Conservation (phyloP, 257 asterid species). For the Solanum lignicaule region DNA sequence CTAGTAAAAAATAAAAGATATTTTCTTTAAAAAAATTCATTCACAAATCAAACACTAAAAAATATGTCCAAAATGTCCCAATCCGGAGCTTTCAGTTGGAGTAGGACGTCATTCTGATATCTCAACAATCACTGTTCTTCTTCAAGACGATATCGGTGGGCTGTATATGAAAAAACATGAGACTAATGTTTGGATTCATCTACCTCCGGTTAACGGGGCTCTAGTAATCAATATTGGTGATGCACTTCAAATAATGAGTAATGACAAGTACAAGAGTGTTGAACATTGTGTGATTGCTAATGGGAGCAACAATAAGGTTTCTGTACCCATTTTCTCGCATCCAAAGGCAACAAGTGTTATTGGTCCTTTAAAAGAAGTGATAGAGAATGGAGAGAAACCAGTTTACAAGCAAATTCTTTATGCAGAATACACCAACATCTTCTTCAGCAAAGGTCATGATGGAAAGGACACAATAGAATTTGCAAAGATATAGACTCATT, state of each 20-base stretch:
- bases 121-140: slow-evolving; percentile 11
- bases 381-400: slow-evolving; percentile 8
- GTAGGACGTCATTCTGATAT: slow-evolving; percentile 24
- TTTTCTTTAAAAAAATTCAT: no score
- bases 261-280: slow-evolving; percentile 15
- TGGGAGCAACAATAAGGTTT: slow-evolving; percentile 10
- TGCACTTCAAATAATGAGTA: slow-evolving; percentile 17
- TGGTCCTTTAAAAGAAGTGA: slow-evolving; percentile 17
- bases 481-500: no score
- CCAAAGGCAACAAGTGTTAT: neutral
- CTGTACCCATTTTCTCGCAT: slow-evolving; percentile 3
- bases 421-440: slow-evolving; percentile 14
- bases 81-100: slow-evolving; percentile 15
- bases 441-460: slow-evolving; percentile 23
- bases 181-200: slow-evolving; percentile 11
- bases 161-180: slow-evolving; percentile 9
- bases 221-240: slow-evolving; percentile 21
- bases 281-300: slow-evolving; percentile 23
- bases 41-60: no score
- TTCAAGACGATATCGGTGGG: slow-evolving; percentile 20
- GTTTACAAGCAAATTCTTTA: slow-evolving; percentile 13
- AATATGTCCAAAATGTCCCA: slow-evolving; percentile 2
- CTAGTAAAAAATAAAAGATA: no score
- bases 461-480: slow-evolving; percentile 16
- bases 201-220: slow-evolving; percentile 17